phyloP scores from a whole-genome alignment of 2,329 filamentous ascomycete genomes.

The Colletotrichum acutatum region DNA sequence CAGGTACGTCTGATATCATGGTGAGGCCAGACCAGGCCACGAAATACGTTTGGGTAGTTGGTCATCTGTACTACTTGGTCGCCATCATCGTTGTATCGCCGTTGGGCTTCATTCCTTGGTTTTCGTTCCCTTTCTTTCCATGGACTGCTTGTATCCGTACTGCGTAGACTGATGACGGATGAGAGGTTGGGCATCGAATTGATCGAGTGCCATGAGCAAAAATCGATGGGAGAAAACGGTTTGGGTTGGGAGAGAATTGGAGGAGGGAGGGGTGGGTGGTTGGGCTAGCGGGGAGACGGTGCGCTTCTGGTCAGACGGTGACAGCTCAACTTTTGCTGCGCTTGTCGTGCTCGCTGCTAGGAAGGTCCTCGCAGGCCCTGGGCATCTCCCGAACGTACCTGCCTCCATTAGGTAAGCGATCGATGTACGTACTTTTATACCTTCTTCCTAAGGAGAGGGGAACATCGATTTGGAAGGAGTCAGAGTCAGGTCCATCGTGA shows the following conservation, averaged over 20 bases:
- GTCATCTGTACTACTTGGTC: constrained; percentile 15
- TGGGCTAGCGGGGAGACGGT: constrained; percentile 16
- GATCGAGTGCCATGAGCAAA: background rate
- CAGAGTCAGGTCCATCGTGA: background rate
- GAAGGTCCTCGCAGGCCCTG: constrained; percentile 7
- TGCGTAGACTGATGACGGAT: background rate
- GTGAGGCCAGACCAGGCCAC: constrained; percentile 9
- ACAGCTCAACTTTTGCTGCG: constrained; percentile 16
- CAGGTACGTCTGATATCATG: constrained; percentile 26
- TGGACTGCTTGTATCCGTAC: background rate
- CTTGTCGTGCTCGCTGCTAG: background rate
- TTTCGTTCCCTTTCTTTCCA: background rate
- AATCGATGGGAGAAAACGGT: constrained; percentile 3
- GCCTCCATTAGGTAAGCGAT: background rate
- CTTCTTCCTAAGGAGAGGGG: background rate
- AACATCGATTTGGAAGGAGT: background rate
- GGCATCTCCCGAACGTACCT: constrained; percentile 1
- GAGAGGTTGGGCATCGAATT: constrained; percentile 25
- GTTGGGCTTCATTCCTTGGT: constrained; percentile 15
- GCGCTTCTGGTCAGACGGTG: constrained; percentile 15
- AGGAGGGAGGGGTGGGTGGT: background rate
- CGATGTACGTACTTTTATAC: background rate
- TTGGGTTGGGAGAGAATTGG: constrained; percentile 18
- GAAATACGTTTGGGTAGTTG: background rate
- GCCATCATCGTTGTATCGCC: constrained; percentile 18